phyloP scores from a whole-genome alignment of 2,329 filamentous ascomycete species.

The Clathrospora elynae region DNA sequence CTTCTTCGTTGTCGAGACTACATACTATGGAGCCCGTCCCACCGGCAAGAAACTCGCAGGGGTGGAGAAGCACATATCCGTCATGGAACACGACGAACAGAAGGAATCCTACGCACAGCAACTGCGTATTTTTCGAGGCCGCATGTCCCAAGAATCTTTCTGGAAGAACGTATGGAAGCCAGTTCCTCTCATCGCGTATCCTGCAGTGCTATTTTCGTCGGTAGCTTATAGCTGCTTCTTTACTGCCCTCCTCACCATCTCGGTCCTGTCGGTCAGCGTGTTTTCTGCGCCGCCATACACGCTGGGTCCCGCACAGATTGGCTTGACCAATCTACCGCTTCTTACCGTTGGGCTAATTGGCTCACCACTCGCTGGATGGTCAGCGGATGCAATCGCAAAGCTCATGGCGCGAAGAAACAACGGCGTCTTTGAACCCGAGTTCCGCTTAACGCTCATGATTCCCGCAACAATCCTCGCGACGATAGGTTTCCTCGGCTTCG shows the following conservation, averaged over 20 bases:
- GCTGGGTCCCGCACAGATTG: constrained; percentile 80
- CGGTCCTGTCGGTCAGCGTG: constrained; percentile 83
- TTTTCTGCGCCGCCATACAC: constrained; percentile 81
- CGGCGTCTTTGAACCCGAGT: constrained; percentile 90
- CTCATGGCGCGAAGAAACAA: constrained; percentile 74
- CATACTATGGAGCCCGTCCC: constrained; percentile 38
- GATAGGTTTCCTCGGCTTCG: constrained; percentile 51
- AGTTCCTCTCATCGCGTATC: constrained; percentile 81
- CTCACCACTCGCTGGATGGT: constrained; percentile 71
- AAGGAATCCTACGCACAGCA: constrained; percentile 31
- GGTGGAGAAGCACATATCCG: constrained; percentile 35
- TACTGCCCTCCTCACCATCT: constrained; percentile 79
- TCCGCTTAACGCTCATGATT: constrained; percentile 59
- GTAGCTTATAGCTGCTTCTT: constrained; percentile 87
- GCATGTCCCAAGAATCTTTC: constrained; percentile 38
- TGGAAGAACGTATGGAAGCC: constrained; percentile 56
- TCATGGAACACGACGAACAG: constrained; percentile 22
- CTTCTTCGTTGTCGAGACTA: constrained; percentile 55
- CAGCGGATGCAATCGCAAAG: constrained; percentile 75
- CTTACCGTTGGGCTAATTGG: constrained; percentile 81
- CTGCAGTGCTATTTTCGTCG: constrained; percentile 79
- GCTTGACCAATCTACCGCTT: constrained; percentile 76
- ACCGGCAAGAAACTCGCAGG: constrained; percentile 21
- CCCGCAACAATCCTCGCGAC: constrained; percentile 42
- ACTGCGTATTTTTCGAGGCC: constrained; percentile 38